Conservation (phyloP, 805 yeast species). For the Hanseniaspora guilliermondii region DNA sequence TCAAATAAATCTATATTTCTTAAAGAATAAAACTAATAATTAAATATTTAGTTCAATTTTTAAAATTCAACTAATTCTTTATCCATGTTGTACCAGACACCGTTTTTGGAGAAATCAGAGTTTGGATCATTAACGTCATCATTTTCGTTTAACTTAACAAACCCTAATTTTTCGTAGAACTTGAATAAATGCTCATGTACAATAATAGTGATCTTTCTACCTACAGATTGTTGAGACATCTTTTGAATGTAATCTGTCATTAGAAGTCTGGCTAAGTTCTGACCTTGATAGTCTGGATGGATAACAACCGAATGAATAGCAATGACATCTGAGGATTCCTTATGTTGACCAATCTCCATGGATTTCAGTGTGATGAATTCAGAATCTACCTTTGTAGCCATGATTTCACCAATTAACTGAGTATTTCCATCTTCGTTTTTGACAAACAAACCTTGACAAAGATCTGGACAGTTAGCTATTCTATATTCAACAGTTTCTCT, state of each 20-base stretch:
- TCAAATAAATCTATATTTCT: too few relatives aligned
- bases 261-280: slow-evolving; percentile 69
- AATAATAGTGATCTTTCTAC: slow-evolving; percentile 60
- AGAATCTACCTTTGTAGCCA: slow-evolving; percentile 54
- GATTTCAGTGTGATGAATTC: slow-evolving; percentile 23
- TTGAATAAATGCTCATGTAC: slow-evolving; percentile 58
- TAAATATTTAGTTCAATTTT: slow-evolving; percentile 17
- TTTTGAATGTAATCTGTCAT: slow-evolving; percentile 85
- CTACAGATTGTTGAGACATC: slow-evolving; percentile 74
- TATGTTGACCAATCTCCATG: slow-evolving; percentile 39
- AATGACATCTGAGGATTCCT: slow-evolving; percentile 58
- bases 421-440: slow-evolving; percentile 38
- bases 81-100: slow-evolving; percentile 29
- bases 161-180: slow-evolving; percentile 75
- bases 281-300: slow-evolving; percentile 64
- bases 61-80: slow-evolving; percentile 29
- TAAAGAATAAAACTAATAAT: too few relatives aligned
- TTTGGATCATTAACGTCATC: slow-evolving; percentile 21
- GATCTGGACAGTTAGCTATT: slow-evolving; percentile 72
- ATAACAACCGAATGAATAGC: slow-evolving; percentile 78
- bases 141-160: slow-evolving; percentile 52
- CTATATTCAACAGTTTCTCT: slow-evolving; percentile 56
- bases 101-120: slow-evolving; percentile 21
- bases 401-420: slow-evolving; percentile 69
- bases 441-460: slow-evolving; percentile 76